Evolutionary conservation across 805 yeast species (phyloP).

Genomic region (Lachancea kluyveri): DNA sequence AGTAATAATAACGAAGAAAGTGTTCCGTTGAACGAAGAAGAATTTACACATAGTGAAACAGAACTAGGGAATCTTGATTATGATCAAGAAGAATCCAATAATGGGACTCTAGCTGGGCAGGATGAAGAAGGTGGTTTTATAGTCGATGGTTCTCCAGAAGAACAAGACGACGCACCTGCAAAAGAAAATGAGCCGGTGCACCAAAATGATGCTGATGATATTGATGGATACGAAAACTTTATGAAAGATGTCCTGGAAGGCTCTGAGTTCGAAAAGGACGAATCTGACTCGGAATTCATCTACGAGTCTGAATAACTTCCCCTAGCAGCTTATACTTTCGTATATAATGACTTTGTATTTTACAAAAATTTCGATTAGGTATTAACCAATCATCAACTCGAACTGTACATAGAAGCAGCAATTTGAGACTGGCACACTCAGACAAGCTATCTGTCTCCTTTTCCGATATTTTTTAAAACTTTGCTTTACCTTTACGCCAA

Average conservation of each 20-base stretch:
- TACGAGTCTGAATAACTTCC: conserved; percentile 9
- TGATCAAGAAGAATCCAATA: not conserved
- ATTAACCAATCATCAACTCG: too few relatives aligned
- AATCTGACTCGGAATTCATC: conserved; percentile 5
- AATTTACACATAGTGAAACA: not conserved
- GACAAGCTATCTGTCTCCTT: too few relatives aligned
- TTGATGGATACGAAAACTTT: conserved; percentile 29
- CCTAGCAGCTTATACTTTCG: too few relatives aligned
- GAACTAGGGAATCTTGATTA: not conserved
- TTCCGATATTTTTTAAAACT: too few relatives aligned
- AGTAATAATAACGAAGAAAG: too few relatives aligned
- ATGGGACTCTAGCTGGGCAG: not conserved
- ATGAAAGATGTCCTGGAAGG: conserved; percentile 29
- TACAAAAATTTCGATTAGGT: too few relatives aligned
- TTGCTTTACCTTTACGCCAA: too few relatives aligned
- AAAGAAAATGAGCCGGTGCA: not conserved
- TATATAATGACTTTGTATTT: too few relatives aligned
- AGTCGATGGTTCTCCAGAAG: not conserved
- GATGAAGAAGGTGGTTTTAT: too few relatives aligned
- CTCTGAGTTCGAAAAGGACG: conserved; percentile 16
- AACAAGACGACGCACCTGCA: not conserved
- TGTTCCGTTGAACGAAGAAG: not conserved
- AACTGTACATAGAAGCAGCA: too few relatives aligned
- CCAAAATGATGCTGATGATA: conserved; percentile 5
- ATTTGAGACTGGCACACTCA: too few relatives aligned